Evolutionary conservation across 2,329 filamentous ascomycete species (phyloP).

Genomic region (Fusarium albidum): DNA sequence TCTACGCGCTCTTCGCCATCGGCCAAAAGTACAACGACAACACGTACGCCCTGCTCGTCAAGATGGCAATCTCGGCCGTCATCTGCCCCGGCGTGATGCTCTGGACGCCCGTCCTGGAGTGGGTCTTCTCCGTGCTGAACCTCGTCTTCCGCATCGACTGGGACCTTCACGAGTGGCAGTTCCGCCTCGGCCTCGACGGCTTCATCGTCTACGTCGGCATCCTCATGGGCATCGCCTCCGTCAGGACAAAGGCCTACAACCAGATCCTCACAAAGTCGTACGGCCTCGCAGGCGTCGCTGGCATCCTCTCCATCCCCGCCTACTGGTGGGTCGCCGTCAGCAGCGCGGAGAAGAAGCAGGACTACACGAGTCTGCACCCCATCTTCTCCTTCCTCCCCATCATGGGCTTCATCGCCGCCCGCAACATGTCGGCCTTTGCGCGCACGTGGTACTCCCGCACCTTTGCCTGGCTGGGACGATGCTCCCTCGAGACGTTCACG

Average conservation of each 20-base stretch:
- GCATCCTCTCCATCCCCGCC: conserved; percentile 38
- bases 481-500: conserved; percentile 66
- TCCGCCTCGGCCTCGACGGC: conserved; percentile 59
- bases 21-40: conserved; percentile 53
- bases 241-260: conserved; percentile 25
- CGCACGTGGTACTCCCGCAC: conserved; percentile 47
- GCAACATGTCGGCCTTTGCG: conserved; percentile 50
- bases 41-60: conserved; percentile 53
- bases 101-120: conserved; percentile 26
- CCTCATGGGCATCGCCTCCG: conserved; percentile 45
- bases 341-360: conserved; percentile 31
- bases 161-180: conserved; percentile 57
- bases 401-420: conserved; percentile 58
- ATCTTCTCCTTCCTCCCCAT: conserved; percentile 64
- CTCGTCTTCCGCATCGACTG: conserved; percentile 56
- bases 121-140: conserved; percentile 42
- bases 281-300: conserved; percentile 23
- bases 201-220: conserved; percentile 67
- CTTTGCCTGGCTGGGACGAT: conserved; percentile 61
- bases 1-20: conserved; percentile 60
- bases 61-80: conserved; percentile 55
- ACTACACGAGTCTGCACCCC: conserved; percentile 60
- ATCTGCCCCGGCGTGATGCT: conserved; percentile 43
- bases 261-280: conserved; percentile 32
- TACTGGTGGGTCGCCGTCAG: conserved; percentile 43